Evolutionary conservation across 2,329 filamentous ascomycete genomes (phyloP), one percentile per base, ranked within the genome.

Genomic region (Zasmidium cellare): DNA sequence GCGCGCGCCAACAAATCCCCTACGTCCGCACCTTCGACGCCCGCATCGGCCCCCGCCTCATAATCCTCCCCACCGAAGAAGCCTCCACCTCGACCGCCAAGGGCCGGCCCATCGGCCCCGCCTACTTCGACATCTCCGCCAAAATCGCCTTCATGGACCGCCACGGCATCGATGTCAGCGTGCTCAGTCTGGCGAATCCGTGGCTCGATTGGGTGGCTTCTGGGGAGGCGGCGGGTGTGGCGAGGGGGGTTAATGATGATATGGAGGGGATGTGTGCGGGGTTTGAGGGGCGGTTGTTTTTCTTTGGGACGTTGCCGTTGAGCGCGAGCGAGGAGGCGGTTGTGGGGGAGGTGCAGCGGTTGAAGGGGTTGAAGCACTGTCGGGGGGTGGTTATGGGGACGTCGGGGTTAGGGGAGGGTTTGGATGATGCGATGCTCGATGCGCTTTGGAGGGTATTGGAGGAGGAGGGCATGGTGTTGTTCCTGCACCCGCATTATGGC

Each of bases 401-500:
- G 0, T 86, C 88, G 0, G 92, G 92, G 0, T 78, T 96, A 0
- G 92, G 91, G 0, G 78, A 82, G 11, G 92, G 92, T 0, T 80
- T 97, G 1, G 92, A 97, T 70, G 92, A 97, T 72, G 81, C 84
- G 2, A 75, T 77, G 0, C 76, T 97, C 23, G 81, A 93, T 35
- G 86, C 88, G 0, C 82, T 97, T 11, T 90, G 91, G 74, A 73
- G 80, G 11, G 86, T 87, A 0, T 75, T 97, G 1, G 84, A 90
- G 45, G 81, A 83, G 44, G 83, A 84, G 0, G 74, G 79, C 7
- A 79, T 91, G 31, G 79, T 89, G 22, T 79, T 96, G 50, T 97
- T 97, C 76, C 74, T 97, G 52, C 92, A 97, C 74, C 92, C 92
- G 24, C 92, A 97, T 75, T 96, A 97, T 72, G 92, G 92, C 1